phyloP scores from a whole-genome alignment of 768 basidiomycete genomes.

The Dacryopinax spathularia region DNA sequence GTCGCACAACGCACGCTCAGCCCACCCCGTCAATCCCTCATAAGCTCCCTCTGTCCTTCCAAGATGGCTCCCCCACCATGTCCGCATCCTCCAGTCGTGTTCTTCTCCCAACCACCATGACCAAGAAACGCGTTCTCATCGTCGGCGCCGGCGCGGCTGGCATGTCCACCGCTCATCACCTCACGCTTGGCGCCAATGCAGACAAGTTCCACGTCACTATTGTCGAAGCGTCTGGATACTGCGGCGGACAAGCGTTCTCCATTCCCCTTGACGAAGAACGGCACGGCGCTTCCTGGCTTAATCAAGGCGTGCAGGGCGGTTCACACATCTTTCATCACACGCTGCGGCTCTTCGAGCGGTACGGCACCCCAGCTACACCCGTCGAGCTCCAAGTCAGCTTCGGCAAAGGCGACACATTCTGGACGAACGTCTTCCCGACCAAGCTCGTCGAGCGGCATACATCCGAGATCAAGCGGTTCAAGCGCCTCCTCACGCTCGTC shows the following conservation, averaged over 20 bases:
- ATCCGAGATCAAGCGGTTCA: slow-evolving; percentile 28
- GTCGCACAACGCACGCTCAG: too few relatives aligned
- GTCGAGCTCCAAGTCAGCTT: slow-evolving; percentile 33
- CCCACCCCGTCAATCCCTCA: too few relatives aligned
- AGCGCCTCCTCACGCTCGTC: slow-evolving; percentile 25
- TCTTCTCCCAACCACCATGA: not conserved
- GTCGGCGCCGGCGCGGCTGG: slow-evolving; percentile 31
- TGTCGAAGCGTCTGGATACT: slow-evolving; percentile 27
- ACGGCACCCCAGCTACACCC: slow-evolving; percentile 22
- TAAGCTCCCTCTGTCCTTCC: too few relatives aligned
- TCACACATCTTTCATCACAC: slow-evolving; percentile 28
- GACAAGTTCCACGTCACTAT: slow-evolving; percentile 28
- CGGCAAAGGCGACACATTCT: slow-evolving; percentile 33
- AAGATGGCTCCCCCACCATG: too few relatives aligned
- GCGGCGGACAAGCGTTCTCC: slow-evolving; percentile 31
- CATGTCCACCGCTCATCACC: slow-evolving; percentile 28
- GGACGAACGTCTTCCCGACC: slow-evolving; percentile 33
- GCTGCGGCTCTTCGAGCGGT: slow-evolving; percentile 26
- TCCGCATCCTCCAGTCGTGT: too few relatives aligned
- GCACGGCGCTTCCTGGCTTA: slow-evolving; percentile 28
- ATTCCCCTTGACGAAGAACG: slow-evolving; percentile 27
- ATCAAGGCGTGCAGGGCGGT: slow-evolving; percentile 30
- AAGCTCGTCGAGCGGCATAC: slow-evolving; percentile 25
- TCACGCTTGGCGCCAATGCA: slow-evolving; percentile 22
- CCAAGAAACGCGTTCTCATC: slow-evolving; percentile 26